Evolutionary conservation across 139 green algal genomes (phyloP), one percentile per base, ranked within the genome.

Genomic region (Coccomyxa sp.): DNA sequence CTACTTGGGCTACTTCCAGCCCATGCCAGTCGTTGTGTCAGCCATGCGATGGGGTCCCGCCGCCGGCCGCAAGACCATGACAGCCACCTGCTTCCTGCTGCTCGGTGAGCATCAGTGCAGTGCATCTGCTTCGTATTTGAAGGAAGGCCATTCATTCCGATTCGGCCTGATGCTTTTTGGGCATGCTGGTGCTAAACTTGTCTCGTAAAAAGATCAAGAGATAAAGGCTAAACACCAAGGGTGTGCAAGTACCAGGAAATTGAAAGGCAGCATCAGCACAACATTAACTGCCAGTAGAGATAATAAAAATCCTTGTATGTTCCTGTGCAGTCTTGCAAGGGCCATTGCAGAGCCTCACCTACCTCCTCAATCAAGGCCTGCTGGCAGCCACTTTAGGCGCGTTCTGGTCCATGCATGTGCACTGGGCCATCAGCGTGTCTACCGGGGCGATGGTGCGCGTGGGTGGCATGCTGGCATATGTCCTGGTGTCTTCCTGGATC

Each of bases 1-100:
- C 51, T 95, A 92, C 84, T 67, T 97, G 25, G 91, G 90, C 23
- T 98, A 98, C 85, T 90, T 97, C 77, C 83, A 97, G 76, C 94
- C 94, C 31, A 86, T 98, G 80, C 95, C 95, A 1, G 85, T 97
- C 13, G 85, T 97, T 3, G 80, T 98, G 80, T 83, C 92, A 10
- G 87, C 90, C 63, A 85, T 96, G 83, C 85, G 92, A 9, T 90
- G 84, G 13, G 94, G 94, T 0, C 31, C 82, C 18, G 79, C 66
- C 14, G 85, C 89, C 0, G 91, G 87, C 13, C 90, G 90, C 74
- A 89, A 90, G 58, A 96, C 92, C 59, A 89, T 95, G 83, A 80
- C 84, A 18, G 88, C 91, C 13, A 95, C 92, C 0, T 88, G 88
- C 81, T 93, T 96, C 85, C 88, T 97, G 79, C 87, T 97, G 18